Conservation (phyloP, 106 monocot genomes). For the Cymbidium sinense region DNA sequence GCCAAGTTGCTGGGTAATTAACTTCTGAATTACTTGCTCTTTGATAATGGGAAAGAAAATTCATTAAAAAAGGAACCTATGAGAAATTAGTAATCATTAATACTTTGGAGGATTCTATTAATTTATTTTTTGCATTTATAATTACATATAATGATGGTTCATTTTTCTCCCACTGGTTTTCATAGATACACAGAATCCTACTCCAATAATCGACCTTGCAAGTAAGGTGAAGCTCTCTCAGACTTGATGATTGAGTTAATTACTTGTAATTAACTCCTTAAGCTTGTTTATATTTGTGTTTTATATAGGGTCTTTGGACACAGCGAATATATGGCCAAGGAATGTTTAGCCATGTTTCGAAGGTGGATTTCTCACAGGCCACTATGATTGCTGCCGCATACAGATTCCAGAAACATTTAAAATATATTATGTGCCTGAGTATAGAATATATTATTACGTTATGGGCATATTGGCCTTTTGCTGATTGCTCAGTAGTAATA, state of each 20-base stretch:
- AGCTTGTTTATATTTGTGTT: neutral
- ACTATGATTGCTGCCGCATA: neutral
- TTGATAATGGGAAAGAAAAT: too few species aligned
- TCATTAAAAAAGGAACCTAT: neutral
- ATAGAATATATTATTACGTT: too few species aligned
- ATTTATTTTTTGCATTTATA: neutral
- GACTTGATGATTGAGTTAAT: too few species aligned
- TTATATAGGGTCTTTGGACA: neutral
- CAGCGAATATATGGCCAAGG: neutral
- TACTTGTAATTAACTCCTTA: too few species aligned
- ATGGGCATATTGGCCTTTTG: too few species aligned
- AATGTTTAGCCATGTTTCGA: neutral
- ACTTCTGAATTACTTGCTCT: neutral
- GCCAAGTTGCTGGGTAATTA: slow-evolving; percentile 33
- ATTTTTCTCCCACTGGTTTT: too few species aligned
- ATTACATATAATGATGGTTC: neutral
- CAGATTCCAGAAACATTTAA: too few species aligned
- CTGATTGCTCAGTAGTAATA: too few species aligned
- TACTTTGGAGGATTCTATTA: too few species aligned
- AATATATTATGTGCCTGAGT: too few species aligned
- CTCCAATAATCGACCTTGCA: slow-evolving; percentile 5
- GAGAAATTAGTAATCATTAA: too few species aligned
- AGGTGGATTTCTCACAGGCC: neutral
- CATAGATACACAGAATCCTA: neutral
- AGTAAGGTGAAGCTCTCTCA: neutral